Evolutionary conservation across 2,329 filamentous ascomycete species (phyloP).

Genomic region (Colletotrichum graminicola): DNA sequence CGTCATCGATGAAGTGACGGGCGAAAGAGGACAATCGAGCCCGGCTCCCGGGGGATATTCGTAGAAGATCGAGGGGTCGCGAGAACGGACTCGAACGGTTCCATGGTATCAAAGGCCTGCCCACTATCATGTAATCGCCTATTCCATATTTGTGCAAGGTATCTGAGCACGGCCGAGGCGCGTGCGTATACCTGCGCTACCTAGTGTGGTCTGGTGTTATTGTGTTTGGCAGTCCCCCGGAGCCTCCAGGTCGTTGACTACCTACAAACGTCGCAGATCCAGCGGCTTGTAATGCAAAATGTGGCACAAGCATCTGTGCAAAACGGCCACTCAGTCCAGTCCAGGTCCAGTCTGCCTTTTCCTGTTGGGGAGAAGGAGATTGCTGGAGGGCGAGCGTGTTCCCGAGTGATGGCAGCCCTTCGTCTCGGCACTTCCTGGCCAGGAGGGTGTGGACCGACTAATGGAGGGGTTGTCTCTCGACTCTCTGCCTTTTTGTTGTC

Average conservation of each 20-base stretch:
- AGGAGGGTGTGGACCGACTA: not conserved
- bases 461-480: constrained; percentile 24
- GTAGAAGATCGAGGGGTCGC: constrained; percentile 13
- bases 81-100: constrained; percentile 28
- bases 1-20: not conserved
- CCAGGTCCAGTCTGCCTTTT: not conserved
- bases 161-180: constrained; percentile 15
- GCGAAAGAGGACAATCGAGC: constrained; percentile 4
- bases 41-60: constrained; percentile 2
- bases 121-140: not conserved
- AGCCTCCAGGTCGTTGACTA: not conserved
- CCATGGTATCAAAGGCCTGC: not conserved
- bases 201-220: not conserved
- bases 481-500: constrained; percentile 26
- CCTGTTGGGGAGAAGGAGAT: constrained; percentile 12
- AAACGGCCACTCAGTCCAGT: not conserved
- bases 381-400: constrained; percentile 8
- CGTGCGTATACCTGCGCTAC: constrained; percentile 13
- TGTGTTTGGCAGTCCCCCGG: constrained; percentile 10
- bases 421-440: constrained; percentile 29
- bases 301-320: constrained; percentile 14
- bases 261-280: constrained; percentile 19
- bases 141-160: constrained; percentile 24
- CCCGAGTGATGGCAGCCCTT: constrained; percentile 23
- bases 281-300: constrained; percentile 19